Evolutionary conservation across 306 rosid genomes (phyloP), one percentile per base, ranked within the genome.

Genomic region (Gastrolobium bilobum): DNA sequence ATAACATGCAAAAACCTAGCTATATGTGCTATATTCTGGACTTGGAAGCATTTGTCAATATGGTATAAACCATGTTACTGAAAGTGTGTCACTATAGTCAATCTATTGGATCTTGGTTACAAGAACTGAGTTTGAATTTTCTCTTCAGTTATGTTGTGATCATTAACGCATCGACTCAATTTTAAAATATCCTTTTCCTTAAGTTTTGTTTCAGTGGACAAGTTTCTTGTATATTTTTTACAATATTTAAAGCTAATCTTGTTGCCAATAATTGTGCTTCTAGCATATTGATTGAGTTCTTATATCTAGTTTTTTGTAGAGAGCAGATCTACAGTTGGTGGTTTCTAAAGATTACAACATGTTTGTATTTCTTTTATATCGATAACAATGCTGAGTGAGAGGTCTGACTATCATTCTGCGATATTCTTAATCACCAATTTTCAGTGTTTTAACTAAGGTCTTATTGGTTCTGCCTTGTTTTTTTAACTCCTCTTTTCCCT

Each of bases 51-150:
- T 47, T 52, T 31, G 46, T 64, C 56, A 56, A 50, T 48, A 4
- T 20, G 44, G 9, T 50, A 39, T 63, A 26, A 40, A 40, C 48
- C 56, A 20, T 60, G 57, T 61, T n/a, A 34, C 7, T 37, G 59
- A n/a, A 69, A 37, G 3, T 53, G n/a, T 44, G 34, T 7, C 48
- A 35, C 30, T 20, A 31, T 39, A 37, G 65, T 29, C 35, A 8
- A 46, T 40, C 35, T 13, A 38, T 68, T 35, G 3, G 20, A 35
- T 52, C 31, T 30, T 52, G 30, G 39, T 62, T 40, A 61, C 68
- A 33, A 60, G 58, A 71, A 31, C 78, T 38, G 72, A 73, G 59
- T 44, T 48, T 50, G 52, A 29, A 37, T 51, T 82, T 75, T 50
- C 43, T 50, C 43, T 30, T 44, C 10, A 10, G 59, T 34, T 70